Conservation (phyloP, 2,329 filamentous ascomycete species). For the Mycosphaerella sp. region DNA sequence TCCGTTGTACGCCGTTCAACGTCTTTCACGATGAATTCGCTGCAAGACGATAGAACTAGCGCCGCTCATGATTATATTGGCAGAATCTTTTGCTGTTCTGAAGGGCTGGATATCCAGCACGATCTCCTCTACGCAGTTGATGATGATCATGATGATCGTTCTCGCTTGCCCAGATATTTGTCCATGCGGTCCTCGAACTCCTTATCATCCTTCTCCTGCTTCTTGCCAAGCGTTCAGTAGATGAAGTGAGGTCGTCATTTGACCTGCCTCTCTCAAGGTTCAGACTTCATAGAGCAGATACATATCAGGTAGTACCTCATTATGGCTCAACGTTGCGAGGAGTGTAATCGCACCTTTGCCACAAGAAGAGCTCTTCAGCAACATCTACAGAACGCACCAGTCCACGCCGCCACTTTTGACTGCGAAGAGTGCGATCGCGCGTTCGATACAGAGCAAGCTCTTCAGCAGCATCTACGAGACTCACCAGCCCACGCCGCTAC, state of each 20-base stretch:
- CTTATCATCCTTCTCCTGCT: too few relatives aligned
- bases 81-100: too few relatives aligned
- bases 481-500: not conserved
- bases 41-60: too few relatives aligned
- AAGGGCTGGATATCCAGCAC: too few relatives aligned
- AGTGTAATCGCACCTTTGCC: not conserved
- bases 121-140: too few relatives aligned
- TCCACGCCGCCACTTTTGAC: conserved; percentile 2
- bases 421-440: not conserved
- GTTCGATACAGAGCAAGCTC: not conserved
- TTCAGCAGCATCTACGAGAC: not conserved
- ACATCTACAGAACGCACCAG: not conserved
- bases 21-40: too few relatives aligned
- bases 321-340: not conserved
- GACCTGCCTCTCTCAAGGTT: not conserved
- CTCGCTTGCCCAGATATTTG: too few relatives aligned
- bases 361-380: not conserved
- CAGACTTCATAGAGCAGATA: not conserved
- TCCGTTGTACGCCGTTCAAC: too few relatives aligned
- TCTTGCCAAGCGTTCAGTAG: not conserved
- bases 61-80: too few relatives aligned
- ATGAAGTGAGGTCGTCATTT: not conserved
- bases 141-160: too few relatives aligned
- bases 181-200: too few relatives aligned
- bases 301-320: too few relatives aligned